A percentile compares a stretch with the other conserved stretches of the same genome.
These are phyloP conservation scores for Yarrowia sp. DNA, from an alignment of 805 yeast genomes.

Conservation along the genomic window DNA sequence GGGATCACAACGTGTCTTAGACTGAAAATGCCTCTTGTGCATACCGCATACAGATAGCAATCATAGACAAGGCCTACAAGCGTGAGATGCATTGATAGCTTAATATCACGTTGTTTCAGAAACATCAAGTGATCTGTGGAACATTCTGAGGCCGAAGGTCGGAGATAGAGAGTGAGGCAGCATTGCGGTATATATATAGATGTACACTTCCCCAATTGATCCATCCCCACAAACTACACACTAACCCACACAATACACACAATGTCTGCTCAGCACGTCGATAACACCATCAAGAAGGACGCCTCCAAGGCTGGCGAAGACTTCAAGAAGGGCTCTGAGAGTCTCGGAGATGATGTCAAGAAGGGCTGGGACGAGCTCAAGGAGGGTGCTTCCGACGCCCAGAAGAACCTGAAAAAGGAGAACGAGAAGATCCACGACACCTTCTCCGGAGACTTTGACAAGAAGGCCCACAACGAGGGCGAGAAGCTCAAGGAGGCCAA, in stretches of 20 bases:
- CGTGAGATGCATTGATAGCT: slow-evolving; percentile 10
- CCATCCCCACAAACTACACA: background rate
- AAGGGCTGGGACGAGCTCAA: slow-evolving; percentile 22
- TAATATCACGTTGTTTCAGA: slow-evolving; percentile 23
- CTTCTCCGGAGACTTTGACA: slow-evolving; percentile 22
- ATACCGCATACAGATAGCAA: slow-evolving; percentile 24
- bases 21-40: slow-evolving; percentile 17
- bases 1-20: slow-evolving; percentile 13
- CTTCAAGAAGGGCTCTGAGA: background rate
- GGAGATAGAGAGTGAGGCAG: slow-evolving; percentile 19
- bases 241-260: background rate
- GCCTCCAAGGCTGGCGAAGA: slow-evolving; percentile 4
- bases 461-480: slow-evolving; percentile 16
- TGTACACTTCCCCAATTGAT: background rate
- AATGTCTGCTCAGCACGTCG: slow-evolving; percentile 24
- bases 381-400: slow-evolving; percentile 1
- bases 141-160: background rate
- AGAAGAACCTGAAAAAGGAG: slow-evolving; percentile 20
- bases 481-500: slow-evolving; percentile 20
- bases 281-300: slow-evolving; percentile 14
- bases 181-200: background rate
- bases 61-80: background rate
- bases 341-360: background rate
- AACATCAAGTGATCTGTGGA: slow-evolving; percentile 21
- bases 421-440: slow-evolving; percentile 27